Conservation (phyloP, 2,329 filamentous ascomycete species). For the Tolypocladium album region DNA sequence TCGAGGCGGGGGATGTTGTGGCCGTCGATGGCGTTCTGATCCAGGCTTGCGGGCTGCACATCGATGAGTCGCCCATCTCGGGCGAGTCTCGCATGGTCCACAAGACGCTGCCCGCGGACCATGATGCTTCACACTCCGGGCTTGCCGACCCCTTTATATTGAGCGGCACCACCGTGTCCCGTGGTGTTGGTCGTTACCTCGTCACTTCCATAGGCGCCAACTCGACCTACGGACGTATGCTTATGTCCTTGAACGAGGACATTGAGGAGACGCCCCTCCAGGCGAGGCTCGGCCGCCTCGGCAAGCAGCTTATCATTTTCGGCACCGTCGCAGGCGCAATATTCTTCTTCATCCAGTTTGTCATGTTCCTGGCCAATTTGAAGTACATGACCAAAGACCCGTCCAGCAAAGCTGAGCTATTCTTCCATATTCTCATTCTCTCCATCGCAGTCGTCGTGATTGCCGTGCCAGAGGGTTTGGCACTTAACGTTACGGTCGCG, state of each 20-base stretch:
- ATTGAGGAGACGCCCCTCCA: slow-evolving; percentile 70
- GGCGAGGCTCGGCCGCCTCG: slow-evolving; percentile 64
- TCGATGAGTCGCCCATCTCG: slow-evolving; percentile 67
- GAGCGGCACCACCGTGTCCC: slow-evolving; percentile 66
- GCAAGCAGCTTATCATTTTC: slow-evolving; percentile 56
- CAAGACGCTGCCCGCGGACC: slow-evolving; percentile 51
- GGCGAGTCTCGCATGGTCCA: slow-evolving; percentile 65
- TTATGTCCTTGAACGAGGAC: slow-evolving; percentile 69
- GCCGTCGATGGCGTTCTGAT: slow-evolving; percentile 63
- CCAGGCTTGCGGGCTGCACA: slow-evolving; percentile 39
- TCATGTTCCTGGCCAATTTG: slow-evolving; percentile 25
- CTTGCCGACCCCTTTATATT: slow-evolving; percentile 66
- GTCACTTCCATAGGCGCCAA: slow-evolving; percentile 66
- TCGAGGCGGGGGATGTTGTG: slow-evolving; percentile 63
- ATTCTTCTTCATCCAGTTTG: slow-evolving; percentile 30
- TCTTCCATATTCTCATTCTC: slow-evolving; percentile 47
- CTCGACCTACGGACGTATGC: slow-evolving; percentile 65
- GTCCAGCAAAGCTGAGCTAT: slow-evolving; percentile 42
- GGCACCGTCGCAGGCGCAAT: slow-evolving; percentile 27
- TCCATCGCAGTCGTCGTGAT: slow-evolving; percentile 50
- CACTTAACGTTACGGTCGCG: slow-evolving; percentile 49
- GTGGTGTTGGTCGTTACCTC: slow-evolving; percentile 65
- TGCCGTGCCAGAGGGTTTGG: slow-evolving; percentile 49
- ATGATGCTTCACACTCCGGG: slow-evolving; percentile 40
- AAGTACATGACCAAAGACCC: slow-evolving; percentile 24